A percentile compares a stretch with the other conserved stretches of the same genome.
phyloP scores from a whole-genome alignment of 2,329 filamentous ascomycete species.

The Cordyceps farinosa region DNA sequence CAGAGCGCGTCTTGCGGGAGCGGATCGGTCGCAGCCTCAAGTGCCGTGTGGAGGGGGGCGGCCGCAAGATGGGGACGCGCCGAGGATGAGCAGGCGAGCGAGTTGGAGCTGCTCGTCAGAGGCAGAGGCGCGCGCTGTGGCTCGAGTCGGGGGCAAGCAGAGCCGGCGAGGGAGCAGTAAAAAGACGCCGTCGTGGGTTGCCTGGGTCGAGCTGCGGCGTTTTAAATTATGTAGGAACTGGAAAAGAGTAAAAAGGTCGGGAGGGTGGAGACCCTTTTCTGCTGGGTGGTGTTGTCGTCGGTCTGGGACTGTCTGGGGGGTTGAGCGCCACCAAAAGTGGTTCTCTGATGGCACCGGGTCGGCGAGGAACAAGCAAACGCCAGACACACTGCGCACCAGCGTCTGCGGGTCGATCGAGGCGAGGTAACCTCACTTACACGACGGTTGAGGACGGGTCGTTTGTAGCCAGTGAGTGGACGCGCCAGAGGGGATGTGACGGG shows the following conservation, averaged over 20 bases:
- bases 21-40: neutral
- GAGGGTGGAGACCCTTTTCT: conserved; percentile 14
- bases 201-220: neutral
- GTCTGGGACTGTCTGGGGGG: conserved; percentile 6
- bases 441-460: neutral
- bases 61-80: conserved; percentile 1
- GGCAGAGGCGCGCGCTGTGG: neutral
- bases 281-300: conserved; percentile 1
- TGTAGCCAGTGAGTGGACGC: neutral
- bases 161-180: neutral
- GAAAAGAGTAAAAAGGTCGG: conserved; percentile 7
- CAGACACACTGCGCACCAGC: neutral
- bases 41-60: conserved; percentile 8
- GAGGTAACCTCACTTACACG: conserved; percentile 12
- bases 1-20: conserved; percentile 1
- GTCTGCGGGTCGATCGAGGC: conserved; percentile 8
- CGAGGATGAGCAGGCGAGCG: neutral
- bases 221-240: conserved; percentile 2
- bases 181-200: neutral
- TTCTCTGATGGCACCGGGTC: neutral
- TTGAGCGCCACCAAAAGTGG: neutral
- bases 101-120: neutral
- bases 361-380: neutral
- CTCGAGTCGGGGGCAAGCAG: neutral
- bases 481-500: neutral